phyloP scores from a whole-genome alignment of 1,284 basidiomycete genomes.

The Ceratobasidium papillatum region DNA sequence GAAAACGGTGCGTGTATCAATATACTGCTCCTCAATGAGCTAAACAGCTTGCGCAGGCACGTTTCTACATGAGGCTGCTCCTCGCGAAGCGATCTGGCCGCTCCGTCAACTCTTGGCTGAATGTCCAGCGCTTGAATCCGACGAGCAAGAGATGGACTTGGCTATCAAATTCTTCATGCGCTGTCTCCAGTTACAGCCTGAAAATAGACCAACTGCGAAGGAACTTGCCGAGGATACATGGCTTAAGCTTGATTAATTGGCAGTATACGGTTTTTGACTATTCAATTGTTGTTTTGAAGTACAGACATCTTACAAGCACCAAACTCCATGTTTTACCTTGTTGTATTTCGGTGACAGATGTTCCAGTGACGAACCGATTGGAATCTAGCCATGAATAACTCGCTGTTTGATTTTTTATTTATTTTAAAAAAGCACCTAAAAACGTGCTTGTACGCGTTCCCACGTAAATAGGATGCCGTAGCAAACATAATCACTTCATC shows the following conservation, averaged over 20 bases:
- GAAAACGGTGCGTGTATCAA: background rate
- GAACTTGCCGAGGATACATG: background rate
- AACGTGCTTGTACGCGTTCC: no score
- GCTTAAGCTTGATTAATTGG: background rate
- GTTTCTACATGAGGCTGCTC: background rate
- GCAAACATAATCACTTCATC: no score
- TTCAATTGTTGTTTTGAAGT: no score
- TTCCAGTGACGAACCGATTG: no score
- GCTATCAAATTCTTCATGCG: background rate
- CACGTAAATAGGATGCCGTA: no score
- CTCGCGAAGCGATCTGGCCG: background rate
- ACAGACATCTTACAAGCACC: no score
- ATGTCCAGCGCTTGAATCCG: background rate
- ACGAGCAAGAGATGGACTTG: conserved; percentile 2
- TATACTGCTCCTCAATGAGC: background rate
- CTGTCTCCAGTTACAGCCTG: conserved; percentile 1
- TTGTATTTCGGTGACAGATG: no score
- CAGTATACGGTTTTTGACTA: no score
- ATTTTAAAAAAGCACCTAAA: no score
- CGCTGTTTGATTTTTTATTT: no score
- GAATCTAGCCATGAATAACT: no score
- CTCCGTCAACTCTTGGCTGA: background rate
- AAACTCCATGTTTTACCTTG: no score
- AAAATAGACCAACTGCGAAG: background rate
- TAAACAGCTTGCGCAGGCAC: background rate